Evolutionary conservation across 768 basidiomycete genomes (phyloP), one percentile per base, ranked within the genome.

Genomic region (Lactifluus pinguis): DNA sequence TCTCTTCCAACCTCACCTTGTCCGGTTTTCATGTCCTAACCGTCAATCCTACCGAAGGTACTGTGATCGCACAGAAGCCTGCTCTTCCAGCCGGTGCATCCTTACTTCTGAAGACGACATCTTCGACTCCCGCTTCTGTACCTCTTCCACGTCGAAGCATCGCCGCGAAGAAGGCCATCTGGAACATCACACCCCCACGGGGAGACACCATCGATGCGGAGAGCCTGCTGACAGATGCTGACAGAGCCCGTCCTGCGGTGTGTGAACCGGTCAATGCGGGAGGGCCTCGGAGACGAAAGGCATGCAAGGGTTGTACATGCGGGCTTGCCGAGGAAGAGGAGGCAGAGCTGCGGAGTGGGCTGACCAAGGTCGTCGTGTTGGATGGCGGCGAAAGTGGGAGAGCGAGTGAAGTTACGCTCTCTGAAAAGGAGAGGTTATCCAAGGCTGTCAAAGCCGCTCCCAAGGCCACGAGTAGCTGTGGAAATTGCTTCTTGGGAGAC

Each of bases 401-500:
- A 57, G 77, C 87, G 42, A 76, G 74, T 54, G 87, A 82, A 62
- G 78, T 87, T 3, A 70, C 74, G 45, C 77, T 81, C 67, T 71
- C 69, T 44, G 90, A 88, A 77, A 85, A 77, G 73, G 85, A 81
- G 71, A 80, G 83, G 66, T 71, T 90, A 69, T 68, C 83, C 2
- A 72, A 75, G 45, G 89, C 89, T 9, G 88, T 86, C 0, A 82
- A 79, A 68, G 80, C 81, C 21, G 83, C 91, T 14, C 84, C 86
- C 13, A 91, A 92, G 76, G 92, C 90, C 41, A 98, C 94, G 57
- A 95, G 94, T 71, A 93, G 92, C 70, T 98, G 97, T 76, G 95
- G 95, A 15, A 98, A 80, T 76, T 99, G 97, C 78, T 98, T 92
- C 78, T 76, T 98, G 41, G 97, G 97, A 10, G 97, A 99, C 74